Conservation (phyloP, 495 filamentous ascomycete species). For the Chaetomium cochliodes region DNA sequence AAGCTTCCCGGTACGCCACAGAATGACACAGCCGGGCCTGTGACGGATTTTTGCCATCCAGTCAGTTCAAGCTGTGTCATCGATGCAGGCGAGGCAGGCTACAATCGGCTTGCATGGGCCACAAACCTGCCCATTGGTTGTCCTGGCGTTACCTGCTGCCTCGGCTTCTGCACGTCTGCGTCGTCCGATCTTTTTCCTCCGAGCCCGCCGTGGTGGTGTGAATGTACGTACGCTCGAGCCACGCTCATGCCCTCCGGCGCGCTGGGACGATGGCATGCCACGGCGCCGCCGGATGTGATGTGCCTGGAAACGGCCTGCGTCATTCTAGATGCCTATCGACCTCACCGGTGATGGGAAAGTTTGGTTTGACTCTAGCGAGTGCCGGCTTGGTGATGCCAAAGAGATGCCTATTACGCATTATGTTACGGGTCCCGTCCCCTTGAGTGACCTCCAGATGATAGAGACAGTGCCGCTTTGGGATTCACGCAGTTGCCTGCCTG, state of each 20-base stretch:
- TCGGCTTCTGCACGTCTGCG: neutral
- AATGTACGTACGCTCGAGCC: neutral
- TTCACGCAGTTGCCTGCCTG: neutral
- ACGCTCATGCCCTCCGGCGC: neutral
- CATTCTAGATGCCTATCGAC: neutral
- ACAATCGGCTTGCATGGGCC: neutral
- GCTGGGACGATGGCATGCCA: neutral
- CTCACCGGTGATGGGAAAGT: neutral
- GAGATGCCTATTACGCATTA: neutral
- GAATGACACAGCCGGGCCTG: neutral
- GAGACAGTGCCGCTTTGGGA: neutral
- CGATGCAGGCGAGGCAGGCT: neutral
- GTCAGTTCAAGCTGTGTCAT: neutral
- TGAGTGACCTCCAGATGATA: neutral
- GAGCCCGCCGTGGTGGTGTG: neutral
- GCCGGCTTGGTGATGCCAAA: neutral
- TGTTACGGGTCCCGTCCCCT: neutral
- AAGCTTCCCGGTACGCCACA: neutral
- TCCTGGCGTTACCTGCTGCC: neutral
- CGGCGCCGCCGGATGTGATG: no score
- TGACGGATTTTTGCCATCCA: slow-evolving; percentile 1
- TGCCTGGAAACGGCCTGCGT: neutral
- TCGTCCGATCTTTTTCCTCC: neutral
- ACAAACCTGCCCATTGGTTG: neutral
- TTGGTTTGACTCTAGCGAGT: neutral